Evolutionary conservation across 2,329 filamentous ascomycete species (phyloP).

Genomic region (Diaporthe ampelina): DNA sequence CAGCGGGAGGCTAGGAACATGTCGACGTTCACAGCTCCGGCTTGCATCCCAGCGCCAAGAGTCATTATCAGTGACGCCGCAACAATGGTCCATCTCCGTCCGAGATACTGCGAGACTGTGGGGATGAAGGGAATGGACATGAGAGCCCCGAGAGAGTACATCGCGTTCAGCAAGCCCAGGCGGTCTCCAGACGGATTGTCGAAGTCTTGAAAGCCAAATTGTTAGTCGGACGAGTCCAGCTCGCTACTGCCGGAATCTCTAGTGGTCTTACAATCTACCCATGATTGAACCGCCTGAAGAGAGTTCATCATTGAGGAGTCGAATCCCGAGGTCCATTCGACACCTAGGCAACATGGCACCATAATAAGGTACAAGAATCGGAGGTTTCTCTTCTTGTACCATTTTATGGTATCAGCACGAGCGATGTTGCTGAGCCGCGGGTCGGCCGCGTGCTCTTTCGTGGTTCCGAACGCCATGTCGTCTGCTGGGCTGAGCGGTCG

Average conservation of each 20-base stretch:
- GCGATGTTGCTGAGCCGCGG: conserved; percentile 53
- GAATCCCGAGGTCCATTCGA: conserved; percentile 60
- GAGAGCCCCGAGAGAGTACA: conserved; percentile 59
- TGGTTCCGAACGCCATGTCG: conserved; percentile 45
- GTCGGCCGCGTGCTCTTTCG: conserved; percentile 52
- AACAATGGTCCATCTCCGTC: conserved; percentile 54
- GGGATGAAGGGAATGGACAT: conserved; percentile 58
- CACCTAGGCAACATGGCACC: conserved; percentile 56
- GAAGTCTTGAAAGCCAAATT: conserved; percentile 45
- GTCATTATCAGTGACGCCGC: conserved; percentile 52
- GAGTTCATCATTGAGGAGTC: conserved; percentile 61
- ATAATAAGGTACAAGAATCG: conserved; percentile 56
- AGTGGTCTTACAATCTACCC: conserved; percentile 52
- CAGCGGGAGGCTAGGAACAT: conserved; percentile 52
- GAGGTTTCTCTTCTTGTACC: conserved; percentile 58
- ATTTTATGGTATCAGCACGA: conserved; percentile 51
- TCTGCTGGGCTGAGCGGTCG: background rate
- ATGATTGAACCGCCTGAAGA: conserved; percentile 56
- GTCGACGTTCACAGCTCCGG: conserved; percentile 42
- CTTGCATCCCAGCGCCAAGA: conserved; percentile 52
- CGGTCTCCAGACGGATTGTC: conserved; percentile 54
- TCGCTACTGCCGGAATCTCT: background rate
- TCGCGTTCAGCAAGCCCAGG: conserved; percentile 58
- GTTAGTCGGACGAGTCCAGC: conserved; percentile 45
- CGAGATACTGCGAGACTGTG: conserved; percentile 53